Conservation (phyloP, 2,329 filamentous ascomycete species). For the Hortaea sp. region DNA sequence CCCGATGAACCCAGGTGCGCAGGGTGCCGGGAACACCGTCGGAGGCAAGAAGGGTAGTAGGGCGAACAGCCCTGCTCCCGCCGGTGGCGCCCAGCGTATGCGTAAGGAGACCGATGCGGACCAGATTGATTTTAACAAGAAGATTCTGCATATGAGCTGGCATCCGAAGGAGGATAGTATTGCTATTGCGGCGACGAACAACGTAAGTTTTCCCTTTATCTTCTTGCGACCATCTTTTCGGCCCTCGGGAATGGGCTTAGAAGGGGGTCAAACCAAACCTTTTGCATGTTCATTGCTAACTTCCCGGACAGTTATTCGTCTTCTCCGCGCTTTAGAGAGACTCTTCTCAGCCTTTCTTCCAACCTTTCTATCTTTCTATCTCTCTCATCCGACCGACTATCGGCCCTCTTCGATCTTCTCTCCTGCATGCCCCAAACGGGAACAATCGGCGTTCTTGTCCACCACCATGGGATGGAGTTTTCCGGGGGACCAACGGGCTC, state of each 20-base stretch:
- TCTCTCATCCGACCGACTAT: too few relatives aligned
- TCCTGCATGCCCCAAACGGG: too few relatives aligned
- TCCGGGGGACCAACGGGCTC: too few relatives aligned
- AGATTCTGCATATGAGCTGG: slow-evolving; percentile 99
- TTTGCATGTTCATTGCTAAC: too few relatives aligned
- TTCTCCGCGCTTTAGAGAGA: slow-evolving; percentile 42
- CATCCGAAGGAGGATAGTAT: slow-evolving; percentile 99
- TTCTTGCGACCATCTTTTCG: neutral
- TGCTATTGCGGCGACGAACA: slow-evolving; percentile 97
- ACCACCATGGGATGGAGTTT: too few relatives aligned
- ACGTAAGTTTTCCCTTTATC: slow-evolving; percentile 57
- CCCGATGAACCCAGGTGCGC: slow-evolving; percentile 75
- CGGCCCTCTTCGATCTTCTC: too few relatives aligned
- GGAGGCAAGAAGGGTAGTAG: slow-evolving; percentile 71
- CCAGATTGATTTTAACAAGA: slow-evolving; percentile 99
- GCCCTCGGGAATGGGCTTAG: neutral
- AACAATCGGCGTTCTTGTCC: too few relatives aligned
- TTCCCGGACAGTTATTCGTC: slow-evolving; percentile 39
- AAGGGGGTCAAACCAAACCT: too few relatives aligned
- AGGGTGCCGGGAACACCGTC: slow-evolving; percentile 26
- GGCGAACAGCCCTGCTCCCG: slow-evolving; percentile 63
- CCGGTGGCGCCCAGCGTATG: slow-evolving; percentile 85
- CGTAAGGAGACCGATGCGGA: slow-evolving; percentile 98
- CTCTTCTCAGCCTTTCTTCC: too few relatives aligned
- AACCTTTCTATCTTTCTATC: too few relatives aligned